Base-by-base conservation (phyloP, 139 green algal genomes). In the Haematococcus sp. region DNA sequence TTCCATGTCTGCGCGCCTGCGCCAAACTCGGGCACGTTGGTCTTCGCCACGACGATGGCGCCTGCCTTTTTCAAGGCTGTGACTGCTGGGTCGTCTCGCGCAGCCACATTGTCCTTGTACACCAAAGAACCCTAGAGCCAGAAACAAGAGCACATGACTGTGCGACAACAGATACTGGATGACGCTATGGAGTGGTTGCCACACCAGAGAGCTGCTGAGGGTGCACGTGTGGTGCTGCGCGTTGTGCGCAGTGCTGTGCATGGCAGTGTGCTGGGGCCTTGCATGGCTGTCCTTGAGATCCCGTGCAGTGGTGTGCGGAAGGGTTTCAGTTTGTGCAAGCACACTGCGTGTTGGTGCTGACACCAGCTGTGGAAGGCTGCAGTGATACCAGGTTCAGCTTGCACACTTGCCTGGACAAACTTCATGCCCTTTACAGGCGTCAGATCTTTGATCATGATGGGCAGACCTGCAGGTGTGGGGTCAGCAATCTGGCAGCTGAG, bases 1-100 rank as follows among this genome's bases (percentile, higher is more conserved):
- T 89, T 89, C 71, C 69, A 87, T 0, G 81, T 89, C 60, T 86
- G 85, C 11, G 67, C 75, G 2, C 83, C 83, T 43, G 81, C 80
- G 22, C 77, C 74, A 75, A 87, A 83, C 70, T 89, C 83, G 32
- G 83, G 83, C 1, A 63, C 81, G 68, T 89, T 89, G 51, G 63
- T 87, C 68, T 73, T 73, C 25, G 11, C 69, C 13, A 89, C 64
- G 5, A 89, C 63, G 54, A 89, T 85, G 0, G 78, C 83, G 0
- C 80, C 83, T 17, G 65, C 70, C 22, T 64, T 54, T 58, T 81
- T 63, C 66, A 89, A 75, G 4, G 65, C 44, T 44, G 83, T 40
- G 33, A 89, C 81, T 46, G 83, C 23, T 1, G 83, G 69, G 66
- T 87, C 83, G 55, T 83, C 72, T 22, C 33, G 9, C 15, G 58